Base-by-base conservation (phyloP, 1,284 basidiomycete species). In the Athelia psychrophila region DNA sequence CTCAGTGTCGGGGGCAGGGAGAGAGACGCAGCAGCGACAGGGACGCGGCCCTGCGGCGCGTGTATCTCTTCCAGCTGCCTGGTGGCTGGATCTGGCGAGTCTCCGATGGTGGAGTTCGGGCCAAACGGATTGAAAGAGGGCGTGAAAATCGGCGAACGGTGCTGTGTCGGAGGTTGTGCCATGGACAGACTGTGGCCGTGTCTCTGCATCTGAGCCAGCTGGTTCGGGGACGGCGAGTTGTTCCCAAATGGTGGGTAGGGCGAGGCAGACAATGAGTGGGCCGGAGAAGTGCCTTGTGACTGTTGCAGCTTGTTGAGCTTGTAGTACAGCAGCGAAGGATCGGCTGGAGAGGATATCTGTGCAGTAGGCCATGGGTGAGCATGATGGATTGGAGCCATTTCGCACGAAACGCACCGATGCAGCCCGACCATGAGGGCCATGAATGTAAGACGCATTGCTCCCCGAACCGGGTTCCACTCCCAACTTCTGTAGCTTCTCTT, bases 341-440 rank as follows among this genome's bases (percentile, higher is more conserved):
- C 89, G 6, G 89, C 89, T 22, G 90, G 88, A 19, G 88, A 91
- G 2, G 89, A 92, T 68, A 92, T 89, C 89, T 92, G 61, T n/a
- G 47, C 46, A 45, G 55, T 55, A 57, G 61, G 50, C 49, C 23
- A 50, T 45, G 46, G 8, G 9, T 42, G 20, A 42, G 38, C 38
- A 18, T n/a, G n/a, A n/a, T 6, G 8, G 38, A 30, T 30, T 13
- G 13, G 13, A 30, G 6, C 64, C 61, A 52, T 55, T 48, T 52
- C 51, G 52, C 56, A 51, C 12, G 51, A 38, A 42, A 79, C 83
- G 61, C 66, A 91, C 88, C 58, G 88, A 91, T 52, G 86, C 84
- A 55, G 89, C 87, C 56, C 88, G 81, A 48, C 81, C 84, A 66
- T 90, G 89, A 49, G 87, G 84, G 27, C 81, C 84, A 60, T 81